Base-by-base conservation (phyloP, 306 rosid species). In the Casuarina glauca region DNA sequence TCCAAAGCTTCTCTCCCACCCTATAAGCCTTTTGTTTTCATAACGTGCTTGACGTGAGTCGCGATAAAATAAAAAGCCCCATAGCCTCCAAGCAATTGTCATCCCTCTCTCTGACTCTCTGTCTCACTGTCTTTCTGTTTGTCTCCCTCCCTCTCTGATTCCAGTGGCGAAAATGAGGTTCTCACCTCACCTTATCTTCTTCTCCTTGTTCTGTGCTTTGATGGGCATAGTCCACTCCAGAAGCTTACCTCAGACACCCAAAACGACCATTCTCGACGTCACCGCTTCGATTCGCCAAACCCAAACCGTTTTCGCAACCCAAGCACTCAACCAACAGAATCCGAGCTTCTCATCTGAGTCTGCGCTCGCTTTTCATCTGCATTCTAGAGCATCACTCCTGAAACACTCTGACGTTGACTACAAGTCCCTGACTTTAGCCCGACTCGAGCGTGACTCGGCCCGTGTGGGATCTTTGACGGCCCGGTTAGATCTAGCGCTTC, bases 401-500 rank as follows among this genome's bases (percentile, higher is more conserved):
- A 83, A 71, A 72, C 79, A 79, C 5, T 44, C 89, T 0, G 78
- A 80, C 19, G 15, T 0, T 3, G 86, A 89, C 78, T 93, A 93
- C 84, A 85, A 83, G 66, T 88, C 91, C 0, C 77, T 93, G 43
- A 85, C 87, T 2, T 66, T 74, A 0, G 80, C 93, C 7, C 87
- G 93, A 78, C 93, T 93, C 71, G 82, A 52, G 7, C 97, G 96
- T 70, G 97, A 93, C 89, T 93, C 96, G 2, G 88, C 83, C 88
- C 90, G 94, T 36, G 94, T 93, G 72, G 85, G 58, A 50, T 88
- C 94, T 69, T 60, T 93, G 12, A 80, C 80, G 3, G 73, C 93
- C 1, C 80, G 88, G 67, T 38, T 90, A 2, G 90, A 90, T 88
- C 90, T 88, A 11, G 83, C 85, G 0, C 38, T 85, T 1, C 76